Percentiles rank a stretch among this genome's conserved stretches.
phyloP scores from a whole-genome alignment of 768 basidiomycete genomes.

The Multifurca ochricompacta region DNA sequence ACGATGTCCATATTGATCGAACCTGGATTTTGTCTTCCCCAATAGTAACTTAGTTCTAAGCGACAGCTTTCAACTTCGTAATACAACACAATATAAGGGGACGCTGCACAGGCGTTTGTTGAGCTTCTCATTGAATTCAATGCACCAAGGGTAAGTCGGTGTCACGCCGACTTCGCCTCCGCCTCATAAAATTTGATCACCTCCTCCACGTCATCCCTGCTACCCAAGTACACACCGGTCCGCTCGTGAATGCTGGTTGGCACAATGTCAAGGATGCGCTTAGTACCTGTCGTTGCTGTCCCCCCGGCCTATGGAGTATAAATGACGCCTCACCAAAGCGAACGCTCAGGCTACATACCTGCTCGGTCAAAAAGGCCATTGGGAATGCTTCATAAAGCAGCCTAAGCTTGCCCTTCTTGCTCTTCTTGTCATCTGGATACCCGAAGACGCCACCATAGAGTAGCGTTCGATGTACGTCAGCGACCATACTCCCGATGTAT shows the following conservation, averaged over 20 bases:
- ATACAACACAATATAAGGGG: not conserved
- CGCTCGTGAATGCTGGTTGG: constrained; percentile 87
- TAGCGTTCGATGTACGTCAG: constrained; percentile 93
- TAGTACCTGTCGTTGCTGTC: constrained; percentile 90
- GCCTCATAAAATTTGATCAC: constrained; percentile 75
- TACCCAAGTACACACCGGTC: constrained; percentile 88
- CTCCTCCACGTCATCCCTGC: constrained; percentile 88
- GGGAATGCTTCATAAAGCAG: constrained; percentile 97
- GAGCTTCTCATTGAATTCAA: not conserved
- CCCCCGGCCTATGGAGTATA: constrained; percentile 73
- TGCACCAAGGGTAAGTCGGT: not conserved
- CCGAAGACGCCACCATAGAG: constrained; percentile 98
- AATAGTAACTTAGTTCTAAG: not conserved
- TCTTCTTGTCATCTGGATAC: constrained; percentile 97
- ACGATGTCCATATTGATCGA: not conserved
- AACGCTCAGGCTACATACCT: constrained; percentile 41
- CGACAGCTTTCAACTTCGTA: not conserved
- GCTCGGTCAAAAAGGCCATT: constrained; percentile 92
- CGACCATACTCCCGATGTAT: constrained; percentile 98
- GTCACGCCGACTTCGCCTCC: constrained; percentile 20
- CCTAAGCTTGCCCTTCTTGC: constrained; percentile 89
- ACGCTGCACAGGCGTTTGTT: not conserved
- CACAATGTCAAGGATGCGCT: constrained; percentile 85
- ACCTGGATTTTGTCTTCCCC: not conserved
- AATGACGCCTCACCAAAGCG: constrained; percentile 1